Evolutionary conservation across 2,329 filamentous ascomycete genomes (phyloP), one percentile per base, ranked within the genome.

Genomic region (Phaeosphaeria sp.): DNA sequence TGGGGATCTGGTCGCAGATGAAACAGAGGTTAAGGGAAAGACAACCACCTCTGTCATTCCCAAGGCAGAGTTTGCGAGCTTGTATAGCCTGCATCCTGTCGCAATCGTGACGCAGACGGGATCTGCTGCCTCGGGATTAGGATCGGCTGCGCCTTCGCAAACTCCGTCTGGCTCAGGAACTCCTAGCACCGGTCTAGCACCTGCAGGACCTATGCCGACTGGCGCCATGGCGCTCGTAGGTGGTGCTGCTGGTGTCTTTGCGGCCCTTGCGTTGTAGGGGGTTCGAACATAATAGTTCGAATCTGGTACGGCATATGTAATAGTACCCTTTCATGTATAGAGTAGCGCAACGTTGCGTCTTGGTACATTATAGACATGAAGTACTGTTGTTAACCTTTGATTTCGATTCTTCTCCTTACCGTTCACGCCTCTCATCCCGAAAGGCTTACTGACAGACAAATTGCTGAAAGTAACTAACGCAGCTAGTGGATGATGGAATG

Each of bases 231-330:
- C 57, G n/a, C 49, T 71, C 22, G 49, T 69, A 11, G 68, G 64
- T 33, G 66, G 67, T 57, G 69, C 64, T 43, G 64, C 58, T 17
- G 68, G 68, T 51, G 48, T 67, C 3, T 47, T 71, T 49, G 68
- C 65, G 20, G 68, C 64, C 22, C 53, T 74, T 53, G 68, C 65
- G 18, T 55, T 72, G 44, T 73, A 65, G 59, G 13, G 15, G n/a
- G n/a, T n/a, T n/a, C n/a, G n/a, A n/a, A n/a, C n/a, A n/a, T n/a
- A n/a, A n/a, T n/a, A n/a, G n/a, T n/a, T n/a, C n/a, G n/a, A n/a
- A n/a, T n/a, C n/a, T n/a, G n/a, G n/a, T n/a, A n/a, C n/a, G n/a
- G n/a, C n/a, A n/a, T n/a, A n/a, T n/a, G n/a, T n/a, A n/a, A n/a
- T n/a, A n/a, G n/a, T n/a, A n/a, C n/a, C n/a, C n/a, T n/a, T n/a